phyloP scores from a whole-genome alignment of 2,329 filamentous ascomycete species.

The Cytospora piceae region DNA sequence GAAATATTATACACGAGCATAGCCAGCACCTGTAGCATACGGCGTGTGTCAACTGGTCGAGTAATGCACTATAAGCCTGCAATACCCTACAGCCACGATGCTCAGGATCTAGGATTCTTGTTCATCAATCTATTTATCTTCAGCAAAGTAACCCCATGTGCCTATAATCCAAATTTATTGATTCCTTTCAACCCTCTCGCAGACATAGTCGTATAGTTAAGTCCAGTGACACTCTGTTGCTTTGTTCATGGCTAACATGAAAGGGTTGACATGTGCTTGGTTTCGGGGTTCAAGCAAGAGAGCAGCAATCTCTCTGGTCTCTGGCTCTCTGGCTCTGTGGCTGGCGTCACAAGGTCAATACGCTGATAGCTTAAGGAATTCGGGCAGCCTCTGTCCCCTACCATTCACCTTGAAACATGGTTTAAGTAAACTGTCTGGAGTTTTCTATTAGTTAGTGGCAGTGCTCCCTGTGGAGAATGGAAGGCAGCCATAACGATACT shows the following conservation, averaged over 20 bases:
- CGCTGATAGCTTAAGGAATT: background rate
- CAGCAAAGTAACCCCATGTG: background rate
- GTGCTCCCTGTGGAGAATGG: background rate
- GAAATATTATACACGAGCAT: background rate
- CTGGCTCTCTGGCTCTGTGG: background rate
- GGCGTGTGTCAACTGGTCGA: background rate
- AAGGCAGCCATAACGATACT: background rate
- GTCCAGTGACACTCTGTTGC: background rate
- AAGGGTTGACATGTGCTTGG: background rate
- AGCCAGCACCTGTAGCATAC: background rate
- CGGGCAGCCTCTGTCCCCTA: background rate
- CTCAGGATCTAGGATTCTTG: background rate
- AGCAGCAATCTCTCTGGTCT: background rate
- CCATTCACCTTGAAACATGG: background rate
- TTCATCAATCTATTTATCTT: background rate
- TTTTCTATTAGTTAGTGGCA: background rate
- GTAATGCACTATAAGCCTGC: background rate
- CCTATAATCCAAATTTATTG: background rate
- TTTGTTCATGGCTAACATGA: background rate
- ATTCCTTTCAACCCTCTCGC: background rate
- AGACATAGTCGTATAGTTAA: background rate
- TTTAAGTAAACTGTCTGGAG: background rate
- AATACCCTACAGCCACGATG: background rate
- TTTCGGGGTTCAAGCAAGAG: background rate
- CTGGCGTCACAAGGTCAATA: background rate